Evolutionary conservation across 192 early-diverging fungal genomes (phyloP).

Genomic region (Gonapodya sp.): DNA sequence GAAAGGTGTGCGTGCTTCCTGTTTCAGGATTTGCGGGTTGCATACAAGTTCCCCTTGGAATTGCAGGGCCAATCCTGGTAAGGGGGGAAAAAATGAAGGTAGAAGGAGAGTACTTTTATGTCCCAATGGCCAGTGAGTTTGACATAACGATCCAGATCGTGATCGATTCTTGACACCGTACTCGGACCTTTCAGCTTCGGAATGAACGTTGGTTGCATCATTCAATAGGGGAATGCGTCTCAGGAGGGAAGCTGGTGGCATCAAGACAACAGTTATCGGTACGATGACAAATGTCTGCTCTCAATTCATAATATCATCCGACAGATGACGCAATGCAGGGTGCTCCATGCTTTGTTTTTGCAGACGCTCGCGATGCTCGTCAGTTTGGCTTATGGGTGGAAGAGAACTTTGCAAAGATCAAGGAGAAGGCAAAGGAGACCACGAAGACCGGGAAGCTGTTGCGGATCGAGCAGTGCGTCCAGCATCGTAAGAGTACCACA

Average conservation of each 20-base stretch:
- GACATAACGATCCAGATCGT: neutral
- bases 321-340: neutral
- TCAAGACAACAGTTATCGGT: neutral
- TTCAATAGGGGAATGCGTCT: neutral
- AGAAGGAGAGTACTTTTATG: neutral
- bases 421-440: neutral
- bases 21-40: neutral
- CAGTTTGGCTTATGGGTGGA: neutral
- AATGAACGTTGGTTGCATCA: neutral
- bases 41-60: neutral
- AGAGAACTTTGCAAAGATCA: neutral
- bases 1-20: neutral
- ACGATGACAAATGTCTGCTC: no score
- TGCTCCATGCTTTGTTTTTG: neutral
- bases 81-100: neutral
- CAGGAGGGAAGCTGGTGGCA: neutral
- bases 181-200: neutral
- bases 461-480: neutral
- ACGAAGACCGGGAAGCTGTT: neutral
- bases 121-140: neutral
- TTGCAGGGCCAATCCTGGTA: neutral
- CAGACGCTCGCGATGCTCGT: neutral
- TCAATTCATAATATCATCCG: no score
- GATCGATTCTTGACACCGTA: neutral
- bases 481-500: no score